phyloP scores from a whole-genome alignment of 495 filamentous ascomycete genomes.

The Oidiodendron maius region DNA sequence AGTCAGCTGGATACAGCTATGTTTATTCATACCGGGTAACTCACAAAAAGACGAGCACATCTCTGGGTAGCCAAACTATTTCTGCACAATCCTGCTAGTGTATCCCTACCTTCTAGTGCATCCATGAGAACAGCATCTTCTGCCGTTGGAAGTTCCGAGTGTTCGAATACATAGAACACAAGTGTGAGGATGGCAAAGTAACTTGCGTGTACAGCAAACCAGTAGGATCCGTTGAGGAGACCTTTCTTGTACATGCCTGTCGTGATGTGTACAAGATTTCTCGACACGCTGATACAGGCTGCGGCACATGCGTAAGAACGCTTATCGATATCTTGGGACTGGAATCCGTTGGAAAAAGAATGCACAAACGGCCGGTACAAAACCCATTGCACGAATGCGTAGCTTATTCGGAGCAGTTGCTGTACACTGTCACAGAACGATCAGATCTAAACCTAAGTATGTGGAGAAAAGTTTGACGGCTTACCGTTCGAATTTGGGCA shows the following conservation, averaged over 20 bases:
- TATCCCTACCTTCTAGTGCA: constrained; percentile 74
- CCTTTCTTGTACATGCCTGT: constrained; percentile 80
- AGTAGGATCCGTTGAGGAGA: constrained; percentile 83
- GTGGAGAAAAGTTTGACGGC: constrained; percentile 13
- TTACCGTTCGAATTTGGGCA: constrained; percentile 70
- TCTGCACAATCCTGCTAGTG: constrained; percentile 69
- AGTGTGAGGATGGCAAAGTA: constrained; percentile 92
- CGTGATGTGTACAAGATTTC: constrained; percentile 91
- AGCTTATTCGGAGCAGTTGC: constrained; percentile 80
- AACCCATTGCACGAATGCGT: constrained; percentile 89
- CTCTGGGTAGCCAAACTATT: constrained; percentile 85
- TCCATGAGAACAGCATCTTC: constrained; percentile 77
- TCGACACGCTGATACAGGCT: constrained; percentile 84
- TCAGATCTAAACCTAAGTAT: no score
- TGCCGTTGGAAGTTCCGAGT: constrained; percentile 68
- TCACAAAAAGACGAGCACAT: constrained; percentile 68
- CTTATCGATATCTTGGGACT: constrained; percentile 66
- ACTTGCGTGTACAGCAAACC: constrained; percentile 94
- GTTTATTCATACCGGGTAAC: constrained; percentile 53
- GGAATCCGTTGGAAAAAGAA: constrained; percentile 70
- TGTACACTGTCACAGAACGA: no score
- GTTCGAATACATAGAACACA: constrained; percentile 86
- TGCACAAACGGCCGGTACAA: constrained; percentile 94
- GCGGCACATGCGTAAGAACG: constrained; percentile 86
- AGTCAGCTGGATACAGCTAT: constrained; percentile 5